Evolutionary conservation across 1,284 basidiomycete species (phyloP).

Genomic region (Apiotrichum veenhuisii): DNA sequence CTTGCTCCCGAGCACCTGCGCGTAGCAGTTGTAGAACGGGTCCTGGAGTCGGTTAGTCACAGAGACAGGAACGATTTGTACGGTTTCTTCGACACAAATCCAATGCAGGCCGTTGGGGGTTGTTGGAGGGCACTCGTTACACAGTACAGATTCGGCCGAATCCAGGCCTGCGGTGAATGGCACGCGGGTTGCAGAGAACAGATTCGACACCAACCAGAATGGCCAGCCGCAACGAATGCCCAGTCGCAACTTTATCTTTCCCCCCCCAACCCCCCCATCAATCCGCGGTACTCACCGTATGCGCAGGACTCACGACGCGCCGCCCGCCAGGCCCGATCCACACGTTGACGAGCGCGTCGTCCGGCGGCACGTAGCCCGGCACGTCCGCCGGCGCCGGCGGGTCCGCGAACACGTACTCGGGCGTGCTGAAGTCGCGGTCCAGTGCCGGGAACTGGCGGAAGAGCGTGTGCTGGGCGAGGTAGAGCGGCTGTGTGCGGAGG

Average conservation of each 20-base stretch:
- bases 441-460: slow-evolving; percentile 78
- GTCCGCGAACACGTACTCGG: slow-evolving; percentile 80
- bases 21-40: slow-evolving; percentile 88
- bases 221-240: no score
- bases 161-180: no score
- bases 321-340: slow-evolving; percentile 73
- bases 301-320: slow-evolving; percentile 72
- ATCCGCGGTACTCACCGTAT: slow-evolving; percentile 63
- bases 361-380: slow-evolving; percentile 62
- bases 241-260: background rate
- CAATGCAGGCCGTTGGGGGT: no score
- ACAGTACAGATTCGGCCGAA: no score
- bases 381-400: slow-evolving; percentile 53
- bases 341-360: slow-evolving; percentile 64
- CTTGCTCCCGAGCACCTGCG: slow-evolving; percentile 82
- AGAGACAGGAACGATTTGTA: no score
- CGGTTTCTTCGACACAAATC: no score
- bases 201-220: no score
- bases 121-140: no score
- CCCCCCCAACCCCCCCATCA: background rate
- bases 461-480: slow-evolving; percentile 87
- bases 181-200: no score
- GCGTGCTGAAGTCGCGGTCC: slow-evolving; percentile 67
- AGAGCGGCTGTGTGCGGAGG: slow-evolving; percentile 51
- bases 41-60: slow-evolving; percentile 57